A percentile compares a stretch with the other conserved stretches of the same genome.
Evolutionary conservation across 805 yeast species (phyloP).

Genomic region (Starmerella bombi): DNA sequence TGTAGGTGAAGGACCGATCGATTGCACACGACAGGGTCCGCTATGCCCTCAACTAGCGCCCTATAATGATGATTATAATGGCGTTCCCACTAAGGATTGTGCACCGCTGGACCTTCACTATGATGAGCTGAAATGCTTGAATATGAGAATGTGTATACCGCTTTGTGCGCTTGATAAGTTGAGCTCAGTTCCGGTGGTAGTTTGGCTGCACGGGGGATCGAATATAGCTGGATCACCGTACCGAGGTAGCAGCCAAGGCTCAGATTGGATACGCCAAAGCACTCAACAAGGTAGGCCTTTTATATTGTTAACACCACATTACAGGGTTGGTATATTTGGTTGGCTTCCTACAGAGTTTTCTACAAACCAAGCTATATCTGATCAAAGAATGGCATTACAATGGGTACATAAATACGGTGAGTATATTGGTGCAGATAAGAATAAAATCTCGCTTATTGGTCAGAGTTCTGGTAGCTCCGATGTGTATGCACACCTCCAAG

Average conservation of each 20-base stretch:
- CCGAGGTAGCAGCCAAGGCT: slow-evolving; percentile 23
- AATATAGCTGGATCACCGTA: slow-evolving; percentile 28
- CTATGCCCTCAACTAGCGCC: slow-evolving; percentile 18
- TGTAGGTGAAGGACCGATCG: neutral
- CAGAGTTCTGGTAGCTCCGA: slow-evolving; percentile 38
- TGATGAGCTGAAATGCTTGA: slow-evolving; percentile 26
- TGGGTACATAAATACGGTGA: slow-evolving; percentile 35
- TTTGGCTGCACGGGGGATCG: slow-evolving; percentile 33
- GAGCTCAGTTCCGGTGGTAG: slow-evolving; percentile 27
- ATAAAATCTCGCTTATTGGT: slow-evolving; percentile 34
- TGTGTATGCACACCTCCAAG: slow-evolving; percentile 24
- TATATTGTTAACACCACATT: slow-evolving; percentile 30
- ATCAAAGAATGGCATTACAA: slow-evolving; percentile 35
- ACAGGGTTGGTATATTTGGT: slow-evolving; percentile 31
- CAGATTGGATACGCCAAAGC: slow-evolving; percentile 21
- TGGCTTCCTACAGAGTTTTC: slow-evolving; percentile 27
- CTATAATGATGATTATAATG: slow-evolving; percentile 17
- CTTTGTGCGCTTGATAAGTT: neutral
- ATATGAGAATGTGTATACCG: slow-evolving; percentile 23
- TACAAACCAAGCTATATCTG: slow-evolving; percentile 36
- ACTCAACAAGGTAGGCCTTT: slow-evolving; percentile 21
- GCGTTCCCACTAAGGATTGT: slow-evolving; percentile 11
- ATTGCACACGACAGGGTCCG: slow-evolving; percentile 18
- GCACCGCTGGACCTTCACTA: slow-evolving; percentile 15
- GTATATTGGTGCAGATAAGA: slow-evolving; percentile 37